Evolutionary conservation across 441 rosid genomes (phyloP).

Genomic region (Erodium moschatum): DNA sequence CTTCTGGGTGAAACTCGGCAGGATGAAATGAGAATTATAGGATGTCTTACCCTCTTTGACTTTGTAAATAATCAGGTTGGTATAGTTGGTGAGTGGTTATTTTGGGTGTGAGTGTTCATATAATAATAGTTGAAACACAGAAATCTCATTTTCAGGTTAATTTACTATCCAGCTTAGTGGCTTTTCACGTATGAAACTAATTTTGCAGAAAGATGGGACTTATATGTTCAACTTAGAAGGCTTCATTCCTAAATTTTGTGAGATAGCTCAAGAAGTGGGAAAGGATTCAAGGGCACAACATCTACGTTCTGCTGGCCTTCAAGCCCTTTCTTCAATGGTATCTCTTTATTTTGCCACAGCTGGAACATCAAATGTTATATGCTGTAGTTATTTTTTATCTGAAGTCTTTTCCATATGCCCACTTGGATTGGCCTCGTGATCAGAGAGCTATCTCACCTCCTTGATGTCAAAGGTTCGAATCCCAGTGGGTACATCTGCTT

Average conservation of each 20-base stretch:
- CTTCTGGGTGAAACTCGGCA: conserved; percentile 72
- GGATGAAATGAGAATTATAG: conserved; percentile 65
- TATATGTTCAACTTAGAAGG: conserved; percentile 95
- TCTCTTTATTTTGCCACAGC: background rate
- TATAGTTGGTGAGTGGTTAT: conserved; percentile 11
- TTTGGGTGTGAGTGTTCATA: conserved; percentile 6
- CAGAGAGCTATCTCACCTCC: too few relatives aligned
- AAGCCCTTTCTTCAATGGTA: conserved; percentile 84
- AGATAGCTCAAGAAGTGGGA: conserved; percentile 78
- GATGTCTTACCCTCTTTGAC: conserved; percentile 68
- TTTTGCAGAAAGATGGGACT: conserved; percentile 53
- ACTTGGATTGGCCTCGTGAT: too few relatives aligned
- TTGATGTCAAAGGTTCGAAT: too few relatives aligned
- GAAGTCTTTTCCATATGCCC: background rate
- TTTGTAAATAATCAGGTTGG: conserved; percentile 75
- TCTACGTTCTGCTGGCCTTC: conserved; percentile 72
- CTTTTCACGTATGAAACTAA: conserved; percentile 7
- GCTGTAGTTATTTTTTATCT: conserved; percentile 4
- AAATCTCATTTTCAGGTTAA: background rate
- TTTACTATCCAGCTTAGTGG: conserved; percentile 9
- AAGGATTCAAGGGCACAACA: conserved; percentile 51
- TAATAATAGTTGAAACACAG: background rate
- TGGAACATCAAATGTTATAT: background rate
- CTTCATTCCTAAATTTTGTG: conserved; percentile 79
- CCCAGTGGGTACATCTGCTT: too few relatives aligned